Conservation (phyloP, 2,329 filamentous ascomycete genomes). For the Claviceps purpurea region DNA sequence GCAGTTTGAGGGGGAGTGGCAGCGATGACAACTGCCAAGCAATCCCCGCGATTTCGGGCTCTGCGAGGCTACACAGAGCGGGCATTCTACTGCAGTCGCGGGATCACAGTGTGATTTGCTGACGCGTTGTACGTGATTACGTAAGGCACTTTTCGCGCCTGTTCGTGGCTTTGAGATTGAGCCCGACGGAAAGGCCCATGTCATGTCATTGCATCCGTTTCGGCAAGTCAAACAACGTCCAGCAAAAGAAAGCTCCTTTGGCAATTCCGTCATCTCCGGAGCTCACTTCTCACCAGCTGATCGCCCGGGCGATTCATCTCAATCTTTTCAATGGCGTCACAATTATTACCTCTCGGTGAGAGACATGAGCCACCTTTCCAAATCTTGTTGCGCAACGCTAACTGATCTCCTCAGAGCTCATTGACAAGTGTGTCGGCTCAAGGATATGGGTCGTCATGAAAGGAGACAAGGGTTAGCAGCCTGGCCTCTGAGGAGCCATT, state of each 20-base stretch:
- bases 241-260: neutral
- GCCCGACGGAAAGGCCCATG: neutral
- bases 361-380: neutral
- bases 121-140: neutral
- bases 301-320: neutral
- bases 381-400: neutral
- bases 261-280: neutral
- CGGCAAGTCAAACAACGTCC: neutral
- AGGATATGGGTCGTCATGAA: conserved; percentile 99
- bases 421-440: conserved; percentile 97
- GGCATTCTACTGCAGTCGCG: no score
- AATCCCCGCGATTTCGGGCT: no score
- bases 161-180: neutral
- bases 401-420: conserved; percentile 56
- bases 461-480: conserved; percentile 71
- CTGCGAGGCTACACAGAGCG: no score
- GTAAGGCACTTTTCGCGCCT: neutral
- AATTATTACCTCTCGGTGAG: conserved; percentile 58
- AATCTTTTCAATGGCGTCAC: conserved; percentile 47
- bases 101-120: no score
- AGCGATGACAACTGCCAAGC: neutral
- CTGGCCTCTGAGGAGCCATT: no score
- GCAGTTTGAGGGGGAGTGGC: conserved; percentile 1
- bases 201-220: neutral
- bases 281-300: neutral